phyloP scores from a whole-genome alignment of 2,329 filamentous ascomycete species.

The Phyllosticta capitalensis region DNA sequence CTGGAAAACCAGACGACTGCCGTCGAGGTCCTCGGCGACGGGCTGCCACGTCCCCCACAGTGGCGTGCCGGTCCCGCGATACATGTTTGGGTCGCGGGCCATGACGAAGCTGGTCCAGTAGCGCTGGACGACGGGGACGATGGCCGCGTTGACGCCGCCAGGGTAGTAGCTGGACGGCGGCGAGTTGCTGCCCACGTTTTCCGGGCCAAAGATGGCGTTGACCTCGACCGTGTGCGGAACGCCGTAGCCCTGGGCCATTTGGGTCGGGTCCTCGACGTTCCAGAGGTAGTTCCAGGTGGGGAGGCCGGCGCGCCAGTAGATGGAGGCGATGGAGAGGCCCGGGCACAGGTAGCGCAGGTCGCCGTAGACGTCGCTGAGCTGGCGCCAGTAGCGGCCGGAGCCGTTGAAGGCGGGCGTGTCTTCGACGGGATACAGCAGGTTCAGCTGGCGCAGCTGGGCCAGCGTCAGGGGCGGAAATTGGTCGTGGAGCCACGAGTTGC shows the following conservation, averaged over 20 bases:
- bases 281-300: conserved; percentile 60
- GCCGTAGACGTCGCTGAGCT: conserved; percentile 50
- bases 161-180: conserved; percentile 48
- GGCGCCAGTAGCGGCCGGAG: conserved; percentile 48
- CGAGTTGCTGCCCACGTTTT: conserved; percentile 37
- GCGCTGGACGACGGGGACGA: conserved; percentile 53
- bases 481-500: conserved; percentile 46
- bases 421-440: conserved; percentile 46
- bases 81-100: conserved; percentile 54
- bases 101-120: conserved; percentile 71
- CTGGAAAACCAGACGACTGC: conserved; percentile 27
- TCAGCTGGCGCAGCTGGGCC: conserved; percentile 42
- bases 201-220: conserved; percentile 57
- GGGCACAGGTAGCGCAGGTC: conserved; percentile 59
- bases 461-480: conserved; percentile 49
- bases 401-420: conserved; percentile 34
- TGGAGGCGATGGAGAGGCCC: conserved; percentile 43
- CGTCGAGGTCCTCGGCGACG: conserved; percentile 15
- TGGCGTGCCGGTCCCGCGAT: conserved; percentile 37
- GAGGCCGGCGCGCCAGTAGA: conserved; percentile 30
- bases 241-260: conserved; percentile 47
- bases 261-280: conserved; percentile 51
- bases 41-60: conserved; percentile 41
- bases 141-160: conserved; percentile 43
- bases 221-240: conserved; percentile 60